phyloP scores from a whole-genome alignment of 805 yeast genomes.

The Wickerhamomyces chambardii region DNA sequence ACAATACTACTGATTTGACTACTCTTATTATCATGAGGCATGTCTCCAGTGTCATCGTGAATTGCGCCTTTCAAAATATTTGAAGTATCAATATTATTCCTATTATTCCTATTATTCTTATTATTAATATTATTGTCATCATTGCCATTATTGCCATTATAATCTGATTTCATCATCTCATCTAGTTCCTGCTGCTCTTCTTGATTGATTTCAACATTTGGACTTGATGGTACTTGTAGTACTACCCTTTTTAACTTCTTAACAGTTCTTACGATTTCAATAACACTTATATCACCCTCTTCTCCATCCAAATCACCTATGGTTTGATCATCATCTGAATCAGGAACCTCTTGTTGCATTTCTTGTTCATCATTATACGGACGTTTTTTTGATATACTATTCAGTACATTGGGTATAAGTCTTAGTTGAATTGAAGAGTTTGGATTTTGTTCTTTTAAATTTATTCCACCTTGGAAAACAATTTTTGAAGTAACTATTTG shows the following conservation, averaged over 20 bases:
- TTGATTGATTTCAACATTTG: slow-evolving; percentile 4
- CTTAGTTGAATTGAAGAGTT: neutral
- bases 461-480: slow-evolving; percentile 6
- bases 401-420: neutral
- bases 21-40: neutral
- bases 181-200: neutral
- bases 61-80: too few relatives aligned
- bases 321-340: slow-evolving; percentile 2
- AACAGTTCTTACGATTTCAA: slow-evolving; percentile 16
- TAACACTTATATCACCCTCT: slow-evolving; percentile 14
- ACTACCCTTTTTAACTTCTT: slow-evolving; percentile 6
- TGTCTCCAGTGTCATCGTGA: neutral
- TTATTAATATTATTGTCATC: neutral
- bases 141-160: neutral
- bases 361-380: slow-evolving; percentile 5
- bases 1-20: too few relatives aligned
- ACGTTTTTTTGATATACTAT: slow-evolving; percentile 1
- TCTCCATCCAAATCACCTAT: too few relatives aligned
- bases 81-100: neutral
- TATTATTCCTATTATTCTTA: neutral
- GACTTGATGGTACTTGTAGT: slow-evolving; percentile 16
- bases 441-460: neutral
- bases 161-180: neutral
- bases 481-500: slow-evolving; percentile 8
- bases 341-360: slow-evolving; percentile 4